A percentile compares a stretch with the other conserved stretches of the same genome.
phyloP scores from a whole-genome alignment of 257 asterid species.

The Salvia splendens region DNA sequence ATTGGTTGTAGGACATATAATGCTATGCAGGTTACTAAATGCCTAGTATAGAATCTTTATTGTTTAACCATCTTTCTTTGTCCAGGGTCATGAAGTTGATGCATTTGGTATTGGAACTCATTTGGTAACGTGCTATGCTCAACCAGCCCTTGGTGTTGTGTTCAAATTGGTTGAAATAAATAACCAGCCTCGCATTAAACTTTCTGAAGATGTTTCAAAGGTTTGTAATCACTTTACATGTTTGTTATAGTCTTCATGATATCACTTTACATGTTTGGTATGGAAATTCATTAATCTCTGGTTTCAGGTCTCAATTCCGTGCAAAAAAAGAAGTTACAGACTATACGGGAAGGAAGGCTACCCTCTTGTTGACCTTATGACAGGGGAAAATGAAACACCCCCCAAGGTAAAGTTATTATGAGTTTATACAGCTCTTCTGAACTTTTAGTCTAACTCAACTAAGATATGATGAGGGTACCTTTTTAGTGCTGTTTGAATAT shows the following conservation, averaged over 20 bases:
- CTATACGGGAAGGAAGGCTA: slow-evolving; percentile 89
- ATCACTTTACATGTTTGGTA: background rate
- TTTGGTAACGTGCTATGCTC: slow-evolving; percentile 96
- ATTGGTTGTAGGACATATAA: slow-evolving; percentile 10
- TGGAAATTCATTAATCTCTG: slow-evolving; percentile 30
- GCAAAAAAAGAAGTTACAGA: slow-evolving; percentile 91
- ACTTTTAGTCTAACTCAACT: background rate
- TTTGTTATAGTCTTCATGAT: slow-evolving; percentile 15
- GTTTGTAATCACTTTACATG: slow-evolving; percentile 37
- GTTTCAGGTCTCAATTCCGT: slow-evolving; percentile 88
- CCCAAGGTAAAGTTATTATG: slow-evolving; percentile 59
- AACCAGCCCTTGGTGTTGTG: slow-evolving; percentile 92
- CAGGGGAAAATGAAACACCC: slow-evolving; percentile 85
- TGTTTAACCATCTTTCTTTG: background rate
- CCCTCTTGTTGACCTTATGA: slow-evolving; percentile 92
- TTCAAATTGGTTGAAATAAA: slow-evolving; percentile 95
- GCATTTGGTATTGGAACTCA: slow-evolving; percentile 95
- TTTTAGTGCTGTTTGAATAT: background rate
- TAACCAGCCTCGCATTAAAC: slow-evolving; percentile 91
- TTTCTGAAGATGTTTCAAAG: slow-evolving; percentile 95
- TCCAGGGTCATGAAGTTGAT: slow-evolving; percentile 93
- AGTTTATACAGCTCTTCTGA: background rate
- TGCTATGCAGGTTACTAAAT: slow-evolving; percentile 12
- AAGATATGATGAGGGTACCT: background rate
- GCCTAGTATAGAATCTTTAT: background rate